A percentile compares a stretch with the other conserved stretches of the same genome.
Evolutionary conservation across 805 yeast genomes (phyloP).

Genomic region (Hanseniaspora lachancei): DNA sequence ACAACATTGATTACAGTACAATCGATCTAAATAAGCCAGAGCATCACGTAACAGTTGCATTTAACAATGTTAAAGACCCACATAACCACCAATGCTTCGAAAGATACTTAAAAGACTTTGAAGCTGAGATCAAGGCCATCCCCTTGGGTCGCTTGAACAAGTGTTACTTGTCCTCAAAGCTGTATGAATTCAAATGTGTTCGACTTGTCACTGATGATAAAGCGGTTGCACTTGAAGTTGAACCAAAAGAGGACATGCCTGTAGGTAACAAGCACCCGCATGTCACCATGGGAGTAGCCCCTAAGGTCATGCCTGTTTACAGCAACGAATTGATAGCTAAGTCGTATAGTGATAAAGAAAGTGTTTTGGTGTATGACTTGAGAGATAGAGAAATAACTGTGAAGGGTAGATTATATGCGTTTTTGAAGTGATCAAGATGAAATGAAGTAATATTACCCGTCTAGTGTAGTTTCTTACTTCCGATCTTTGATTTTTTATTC

Average conservation of each 20-base stretch:
- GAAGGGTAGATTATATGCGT: not conserved
- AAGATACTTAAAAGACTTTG: not conserved
- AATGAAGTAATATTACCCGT: not conserved
- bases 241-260: slow-evolving; percentile 16
- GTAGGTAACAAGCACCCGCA: slow-evolving; percentile 41
- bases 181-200: slow-evolving; percentile 28
- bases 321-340: slow-evolving; percentile 34
- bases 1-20: slow-evolving; percentile 21
- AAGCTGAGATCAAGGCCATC: not conserved
- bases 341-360: not conserved
- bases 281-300: slow-evolving; percentile 34
- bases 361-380: not conserved
- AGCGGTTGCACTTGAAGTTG: slow-evolving; percentile 44
- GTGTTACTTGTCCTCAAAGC: not conserved
- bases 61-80: not conserved
- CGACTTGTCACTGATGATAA: slow-evolving; percentile 38
- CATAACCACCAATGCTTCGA: slow-evolving; percentile 1
- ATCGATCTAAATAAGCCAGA: slow-evolving; percentile 20
- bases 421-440: not conserved
- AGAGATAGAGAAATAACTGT: not conserved
- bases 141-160: not conserved
- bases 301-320: slow-evolving; percentile 35
- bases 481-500: not conserved
- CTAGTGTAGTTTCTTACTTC: not conserved
- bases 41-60: slow-evolving; percentile 23